These are phyloP conservation scores for Pestalotiopsis sp. DNA, from an alignment of 2,329 filamentous ascomycete species.

Conservation along the genomic window DNA sequence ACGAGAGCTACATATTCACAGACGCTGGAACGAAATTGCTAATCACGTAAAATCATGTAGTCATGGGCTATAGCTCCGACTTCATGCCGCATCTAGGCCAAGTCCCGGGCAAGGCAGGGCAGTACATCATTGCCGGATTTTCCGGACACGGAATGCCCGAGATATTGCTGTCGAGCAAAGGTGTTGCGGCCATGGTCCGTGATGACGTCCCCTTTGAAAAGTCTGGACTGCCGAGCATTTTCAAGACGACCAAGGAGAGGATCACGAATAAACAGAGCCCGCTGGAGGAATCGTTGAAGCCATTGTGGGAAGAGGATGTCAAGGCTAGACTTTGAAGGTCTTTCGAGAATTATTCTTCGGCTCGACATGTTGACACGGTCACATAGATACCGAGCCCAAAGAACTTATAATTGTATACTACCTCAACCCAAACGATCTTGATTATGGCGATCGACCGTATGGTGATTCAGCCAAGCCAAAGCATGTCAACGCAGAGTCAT, in stretches of 20 bases:
- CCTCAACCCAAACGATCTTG: no score
- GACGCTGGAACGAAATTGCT: neutral
- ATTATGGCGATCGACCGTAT: no score
- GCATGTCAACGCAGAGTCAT: no score
- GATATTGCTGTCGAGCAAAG: constrained; percentile 43
- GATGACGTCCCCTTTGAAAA: constrained; percentile 32
- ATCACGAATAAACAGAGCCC: constrained; percentile 23
- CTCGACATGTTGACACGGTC: no score
- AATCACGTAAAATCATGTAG: constrained; percentile 20
- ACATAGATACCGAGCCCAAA: no score
- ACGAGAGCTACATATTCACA: no score
- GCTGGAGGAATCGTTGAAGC: neutral
- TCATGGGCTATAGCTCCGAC: constrained; percentile 47
- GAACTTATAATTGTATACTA: no score
- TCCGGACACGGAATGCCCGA: constrained; percentile 55
- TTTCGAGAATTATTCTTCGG: no score
- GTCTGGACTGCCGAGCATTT: constrained; percentile 39
- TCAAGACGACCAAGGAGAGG: constrained; percentile 34
- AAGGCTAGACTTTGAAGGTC: neutral
- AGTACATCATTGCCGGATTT: constrained; percentile 52
- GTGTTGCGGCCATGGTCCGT: constrained; percentile 42
- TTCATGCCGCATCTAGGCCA: constrained; percentile 45
- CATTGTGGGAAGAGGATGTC: neutral
- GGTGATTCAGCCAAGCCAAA: no score
- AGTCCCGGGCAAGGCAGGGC: constrained; percentile 40